Conservation (phyloP, 108 stramenopile genomes). For the Cylindrotheca fusiformis region DNA sequence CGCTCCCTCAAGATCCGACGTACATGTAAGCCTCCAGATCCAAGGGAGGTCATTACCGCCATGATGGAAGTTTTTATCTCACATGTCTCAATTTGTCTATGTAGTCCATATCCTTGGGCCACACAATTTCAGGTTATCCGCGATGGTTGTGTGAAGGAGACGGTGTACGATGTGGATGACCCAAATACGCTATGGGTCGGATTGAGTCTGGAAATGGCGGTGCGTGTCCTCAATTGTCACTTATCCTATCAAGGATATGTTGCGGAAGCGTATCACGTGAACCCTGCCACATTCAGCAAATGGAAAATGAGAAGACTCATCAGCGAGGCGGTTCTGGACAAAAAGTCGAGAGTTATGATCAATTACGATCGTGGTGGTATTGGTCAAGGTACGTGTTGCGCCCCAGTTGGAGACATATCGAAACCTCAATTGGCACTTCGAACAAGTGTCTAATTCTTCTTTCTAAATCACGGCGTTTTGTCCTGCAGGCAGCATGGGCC, state of each 20-base stretch:
- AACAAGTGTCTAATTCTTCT: too few species aligned
- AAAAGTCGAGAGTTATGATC: slow-evolving; percentile 58
- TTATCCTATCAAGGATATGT: slow-evolving; percentile 34
- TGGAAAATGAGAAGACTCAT: slow-evolving; percentile 51
- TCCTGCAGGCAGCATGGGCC: slow-evolving; percentile 36
- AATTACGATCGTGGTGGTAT: slow-evolving; percentile 64
- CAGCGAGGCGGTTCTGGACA: slow-evolving; percentile 47
- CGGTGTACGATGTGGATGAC: slow-evolving; percentile 19
- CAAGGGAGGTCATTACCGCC: too few species aligned
- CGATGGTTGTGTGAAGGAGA: slow-evolving; percentile 38
- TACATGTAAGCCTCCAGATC: slow-evolving; percentile 41
- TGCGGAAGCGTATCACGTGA: slow-evolving; percentile 43
- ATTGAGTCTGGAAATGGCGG: slow-evolving; percentile 45
- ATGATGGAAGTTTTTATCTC: too few species aligned
- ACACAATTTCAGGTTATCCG: slow-evolving; percentile 61
- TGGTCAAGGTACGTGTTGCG: slow-evolving; percentile 50
- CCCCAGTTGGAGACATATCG: too few species aligned
- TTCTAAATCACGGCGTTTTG: too few species aligned
- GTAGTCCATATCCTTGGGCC: slow-evolving; percentile 69
- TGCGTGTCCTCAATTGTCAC: slow-evolving; percentile 59
- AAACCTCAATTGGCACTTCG: too few species aligned
- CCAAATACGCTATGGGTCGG: slow-evolving; percentile 33
- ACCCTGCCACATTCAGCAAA: slow-evolving; percentile 22
- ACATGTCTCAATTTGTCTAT: too few species aligned
- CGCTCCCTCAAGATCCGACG: slow-evolving; percentile 58